Percentiles rank a stretch among this genome's conserved stretches.
Evolutionary conservation across 768 basidiomycete species (phyloP).

Genomic region (Bullera alba): DNA sequence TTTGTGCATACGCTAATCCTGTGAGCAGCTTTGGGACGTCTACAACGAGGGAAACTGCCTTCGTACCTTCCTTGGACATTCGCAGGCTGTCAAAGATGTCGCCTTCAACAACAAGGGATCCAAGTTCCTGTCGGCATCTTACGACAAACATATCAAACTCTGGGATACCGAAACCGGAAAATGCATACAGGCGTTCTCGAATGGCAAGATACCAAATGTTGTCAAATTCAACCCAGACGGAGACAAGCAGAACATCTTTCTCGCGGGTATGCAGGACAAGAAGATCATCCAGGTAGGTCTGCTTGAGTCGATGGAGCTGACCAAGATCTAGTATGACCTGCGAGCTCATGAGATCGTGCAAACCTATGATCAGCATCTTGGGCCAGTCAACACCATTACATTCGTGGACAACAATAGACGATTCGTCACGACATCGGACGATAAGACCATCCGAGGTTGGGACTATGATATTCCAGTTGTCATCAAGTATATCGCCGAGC

Average conservation of each 20-base stretch:
- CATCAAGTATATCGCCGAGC: slow-evolving; percentile 99
- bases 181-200: slow-evolving; percentile 91
- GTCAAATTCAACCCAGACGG: slow-evolving; percentile 91
- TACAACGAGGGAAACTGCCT: slow-evolving; percentile 95
- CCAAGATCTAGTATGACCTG: slow-evolving; percentile 79
- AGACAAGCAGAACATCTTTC: slow-evolving; percentile 90
- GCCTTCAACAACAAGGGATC: slow-evolving; percentile 90
- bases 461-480: slow-evolving; percentile 99
- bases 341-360: slow-evolving; percentile 91
- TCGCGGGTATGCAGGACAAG: slow-evolving; percentile 98
- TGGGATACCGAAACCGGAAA: slow-evolving; percentile 99
- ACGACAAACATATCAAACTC: slow-evolving; percentile 95
- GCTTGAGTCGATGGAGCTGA: slow-evolving; percentile 4
- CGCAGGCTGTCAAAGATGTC: slow-evolving; percentile 92
- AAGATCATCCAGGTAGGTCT: slow-evolving; percentile 86
- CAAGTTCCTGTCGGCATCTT: slow-evolving; percentile 82
- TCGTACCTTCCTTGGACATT: slow-evolving; percentile 93
- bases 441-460: slow-evolving; percentile 98
- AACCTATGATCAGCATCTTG: slow-evolving; percentile 97
- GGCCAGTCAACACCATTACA: slow-evolving; percentile 96
- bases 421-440: slow-evolving; percentile 96
- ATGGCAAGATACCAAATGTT: slow-evolving; percentile 95
- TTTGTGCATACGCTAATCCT: neutral
- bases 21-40: slow-evolving; percentile 85
- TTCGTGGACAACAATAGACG: slow-evolving; percentile 97